Evolutionary conservation across 805 yeast genomes (phyloP).

Genomic region (Barnettozyma sucrosica): DNA sequence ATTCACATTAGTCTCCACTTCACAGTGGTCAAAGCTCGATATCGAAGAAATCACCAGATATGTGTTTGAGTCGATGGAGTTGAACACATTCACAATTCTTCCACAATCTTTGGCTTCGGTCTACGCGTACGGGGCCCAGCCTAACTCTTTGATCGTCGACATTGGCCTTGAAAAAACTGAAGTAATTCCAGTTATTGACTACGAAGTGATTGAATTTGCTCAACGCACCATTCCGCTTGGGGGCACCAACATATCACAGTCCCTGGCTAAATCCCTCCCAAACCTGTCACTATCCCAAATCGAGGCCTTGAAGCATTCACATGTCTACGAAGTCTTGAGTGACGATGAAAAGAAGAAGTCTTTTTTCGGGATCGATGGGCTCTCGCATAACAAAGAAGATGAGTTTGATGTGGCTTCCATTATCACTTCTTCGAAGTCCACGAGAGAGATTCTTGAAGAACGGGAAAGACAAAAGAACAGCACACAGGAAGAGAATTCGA

Average conservation of each 20-base stretch:
- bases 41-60: constrained; percentile 69
- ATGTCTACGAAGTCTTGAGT: constrained; percentile 73
- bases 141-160: constrained; percentile 71
- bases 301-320: constrained; percentile 67
- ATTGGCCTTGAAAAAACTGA: constrained; percentile 74
- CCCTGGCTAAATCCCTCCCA: constrained; percentile 51
- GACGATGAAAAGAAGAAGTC: constrained; percentile 59
- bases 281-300: constrained; percentile 50
- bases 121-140: constrained; percentile 64
- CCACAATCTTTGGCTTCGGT: constrained; percentile 65
- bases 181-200: constrained; percentile 74
- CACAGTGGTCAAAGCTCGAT: constrained; percentile 62
- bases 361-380: constrained; percentile 53
- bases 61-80: constrained; percentile 64
- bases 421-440: constrained; percentile 63
- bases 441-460: constrained; percentile 64
- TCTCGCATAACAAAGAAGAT: constrained; percentile 54
- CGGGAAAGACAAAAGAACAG: constrained; percentile 44
- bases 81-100: constrained; percentile 65
- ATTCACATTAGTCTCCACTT: constrained; percentile 57
- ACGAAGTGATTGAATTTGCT: constrained; percentile 54
- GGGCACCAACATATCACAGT: constrained; percentile 55
- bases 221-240: constrained; percentile 48
- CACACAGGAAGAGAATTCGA: constrained; percentile 46
- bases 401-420: constrained; percentile 84